These are phyloP conservation scores for Vitis amurensis DNA, from an alignment of 164 flowering plant genomes.

Conservation along the genomic window DNA sequence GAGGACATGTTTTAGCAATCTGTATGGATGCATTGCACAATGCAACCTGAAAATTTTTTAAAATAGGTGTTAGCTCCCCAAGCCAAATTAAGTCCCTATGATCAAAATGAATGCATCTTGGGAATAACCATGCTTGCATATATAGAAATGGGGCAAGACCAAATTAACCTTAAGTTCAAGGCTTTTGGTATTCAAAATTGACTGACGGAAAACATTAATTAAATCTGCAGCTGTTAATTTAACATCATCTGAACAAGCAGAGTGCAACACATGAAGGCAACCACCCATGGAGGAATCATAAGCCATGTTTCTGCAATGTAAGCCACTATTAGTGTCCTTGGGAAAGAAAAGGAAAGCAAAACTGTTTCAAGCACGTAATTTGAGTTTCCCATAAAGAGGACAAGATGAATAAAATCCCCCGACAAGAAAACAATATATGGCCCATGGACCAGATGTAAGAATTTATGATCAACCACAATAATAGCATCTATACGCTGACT, in stretches of 20 bases:
- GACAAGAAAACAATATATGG: too few relatives aligned
- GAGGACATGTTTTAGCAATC: slow-evolving; percentile 65
- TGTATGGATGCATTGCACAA: slow-evolving; percentile 68
- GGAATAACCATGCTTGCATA: neutral
- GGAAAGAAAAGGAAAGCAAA: neutral
- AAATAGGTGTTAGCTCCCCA: neutral
- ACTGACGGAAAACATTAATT: slow-evolving; percentile 47
- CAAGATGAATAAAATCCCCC: too few relatives aligned
- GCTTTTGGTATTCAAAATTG: slow-evolving; percentile 67
- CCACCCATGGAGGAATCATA: slow-evolving; percentile 83
- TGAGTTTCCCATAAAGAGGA: neutral
- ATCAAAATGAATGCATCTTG: neutral
- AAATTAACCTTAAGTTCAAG: slow-evolving; percentile 74
- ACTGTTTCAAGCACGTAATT: neutral
- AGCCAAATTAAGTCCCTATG: too few relatives aligned
- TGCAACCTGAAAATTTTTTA: slow-evolving; percentile 52
- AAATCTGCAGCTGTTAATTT: slow-evolving; percentile 65
- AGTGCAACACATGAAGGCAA: slow-evolving; percentile 69
- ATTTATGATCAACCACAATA: too few relatives aligned
- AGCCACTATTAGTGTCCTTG: slow-evolving; percentile 6
- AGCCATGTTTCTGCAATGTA: slow-evolving; percentile 51
- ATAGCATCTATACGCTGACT: too few relatives aligned
- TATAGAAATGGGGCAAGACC: neutral
- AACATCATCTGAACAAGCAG: slow-evolving; percentile 70
- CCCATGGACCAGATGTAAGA: too few relatives aligned